phyloP scores from a whole-genome alignment of 2,329 filamentous ascomycete genomes.

The Ceratocystiopsis minuta region DNA sequence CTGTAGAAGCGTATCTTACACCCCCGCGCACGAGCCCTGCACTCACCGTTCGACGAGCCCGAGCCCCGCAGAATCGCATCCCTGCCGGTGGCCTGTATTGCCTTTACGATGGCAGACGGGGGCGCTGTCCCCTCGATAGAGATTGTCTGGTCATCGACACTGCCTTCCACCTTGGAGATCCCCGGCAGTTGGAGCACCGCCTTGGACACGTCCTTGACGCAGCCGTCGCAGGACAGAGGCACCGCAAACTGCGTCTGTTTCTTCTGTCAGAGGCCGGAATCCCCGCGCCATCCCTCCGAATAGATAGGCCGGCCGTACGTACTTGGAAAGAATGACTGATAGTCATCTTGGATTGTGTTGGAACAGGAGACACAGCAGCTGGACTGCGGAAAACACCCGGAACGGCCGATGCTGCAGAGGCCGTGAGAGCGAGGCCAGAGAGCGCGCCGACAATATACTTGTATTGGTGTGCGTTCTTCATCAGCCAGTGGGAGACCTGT shows the following conservation, averaged over 20 bases:
- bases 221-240: constrained; percentile 77
- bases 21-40: too few relatives aligned
- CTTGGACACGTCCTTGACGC: constrained; percentile 70
- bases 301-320: constrained; percentile 2
- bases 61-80: constrained; percentile 89
- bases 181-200: constrained; percentile 62
- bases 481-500: not conserved
- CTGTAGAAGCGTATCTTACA: too few relatives aligned
- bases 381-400: not conserved
- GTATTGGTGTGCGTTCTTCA: constrained; percentile 1
- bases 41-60: constrained; percentile 66
- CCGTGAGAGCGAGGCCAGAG: constrained; percentile 2
- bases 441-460: not conserved
- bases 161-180: constrained; percentile 66
- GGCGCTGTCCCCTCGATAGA: constrained; percentile 78
- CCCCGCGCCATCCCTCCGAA: not conserved
- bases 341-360: constrained; percentile 19
- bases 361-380: not conserved
- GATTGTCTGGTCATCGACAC: constrained; percentile 67
- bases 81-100: constrained; percentile 76
- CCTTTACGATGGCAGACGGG: constrained; percentile 73
- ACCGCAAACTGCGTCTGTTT: constrained; percentile 80
- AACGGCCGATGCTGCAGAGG: not conserved
- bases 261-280: constrained; percentile 5
- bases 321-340: constrained; percentile 29